Evolutionary conservation across 2,329 filamentous ascomycete genomes (phyloP).

Genomic region (Macrophomina phaseolina): DNA sequence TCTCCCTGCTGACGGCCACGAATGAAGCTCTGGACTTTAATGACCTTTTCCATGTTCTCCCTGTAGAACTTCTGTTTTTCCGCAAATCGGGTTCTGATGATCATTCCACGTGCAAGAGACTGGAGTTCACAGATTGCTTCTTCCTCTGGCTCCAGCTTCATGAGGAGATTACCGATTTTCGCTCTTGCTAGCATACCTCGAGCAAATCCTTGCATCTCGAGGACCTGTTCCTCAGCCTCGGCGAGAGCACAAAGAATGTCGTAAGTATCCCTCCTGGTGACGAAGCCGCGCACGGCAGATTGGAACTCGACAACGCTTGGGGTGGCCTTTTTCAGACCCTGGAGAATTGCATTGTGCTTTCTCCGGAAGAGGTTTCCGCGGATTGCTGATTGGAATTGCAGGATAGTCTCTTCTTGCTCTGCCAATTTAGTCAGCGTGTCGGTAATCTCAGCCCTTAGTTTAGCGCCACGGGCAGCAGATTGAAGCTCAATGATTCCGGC

Average conservation of each 20-base stretch:
- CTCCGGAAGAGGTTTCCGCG: slow-evolving; percentile 56
- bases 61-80: slow-evolving; percentile 89
- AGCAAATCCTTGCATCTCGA: slow-evolving; percentile 74
- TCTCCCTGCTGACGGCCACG: slow-evolving; percentile 94
- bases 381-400: slow-evolving; percentile 59
- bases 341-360: slow-evolving; percentile 51
- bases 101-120: slow-evolving; percentile 71
- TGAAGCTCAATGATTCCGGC: slow-evolving; percentile 12
- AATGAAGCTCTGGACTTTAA: slow-evolving; percentile 98
- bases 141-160: slow-evolving; percentile 82
- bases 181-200: slow-evolving; percentile 81
- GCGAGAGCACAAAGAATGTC: slow-evolving; percentile 72
- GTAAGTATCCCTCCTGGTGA: slow-evolving; percentile 65
- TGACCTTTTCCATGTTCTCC: slow-evolving; percentile 97
- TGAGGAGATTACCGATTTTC: slow-evolving; percentile 74
- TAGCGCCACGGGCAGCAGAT: slow-evolving; percentile 32
- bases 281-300: slow-evolving; percentile 68
- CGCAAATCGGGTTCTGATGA: slow-evolving; percentile 76
- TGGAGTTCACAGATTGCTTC: slow-evolving; percentile 77
- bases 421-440: slow-evolving; percentile 39
- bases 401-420: slow-evolving; percentile 50
- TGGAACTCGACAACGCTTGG: slow-evolving; percentile 68
- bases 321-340: slow-evolving; percentile 64
- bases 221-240: slow-evolving; percentile 69
- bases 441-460: slow-evolving; percentile 31